A percentile compares a stretch with the other conserved stretches of the same genome.
These are phyloP conservation scores for Lentinula sp. DNA, from an alignment of 768 basidiomycete species.

Conservation along the genomic window DNA sequence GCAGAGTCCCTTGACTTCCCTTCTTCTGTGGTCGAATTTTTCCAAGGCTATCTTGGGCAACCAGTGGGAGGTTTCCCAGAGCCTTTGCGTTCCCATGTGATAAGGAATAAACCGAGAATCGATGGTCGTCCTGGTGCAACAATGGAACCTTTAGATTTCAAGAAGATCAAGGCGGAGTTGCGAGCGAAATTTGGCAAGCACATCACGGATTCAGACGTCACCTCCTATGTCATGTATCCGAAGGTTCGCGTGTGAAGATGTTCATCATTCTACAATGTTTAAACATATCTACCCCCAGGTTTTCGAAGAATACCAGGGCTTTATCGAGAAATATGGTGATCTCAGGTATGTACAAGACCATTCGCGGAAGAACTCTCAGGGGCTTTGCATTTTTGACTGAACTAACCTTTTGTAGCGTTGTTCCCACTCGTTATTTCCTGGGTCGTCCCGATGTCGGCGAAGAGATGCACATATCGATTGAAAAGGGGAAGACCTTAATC, in stretches of 20 bases:
- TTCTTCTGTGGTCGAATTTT: slow-evolving; percentile 94
- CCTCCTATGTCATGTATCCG: slow-evolving; percentile 97
- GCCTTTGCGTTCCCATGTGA: slow-evolving; percentile 85
- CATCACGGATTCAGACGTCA: slow-evolving; percentile 90
- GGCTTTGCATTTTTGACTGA: slow-evolving; percentile 1
- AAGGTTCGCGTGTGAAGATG: slow-evolving; percentile 46
- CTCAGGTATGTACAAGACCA: slow-evolving; percentile 57
- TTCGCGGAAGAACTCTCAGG: slow-evolving; percentile 4
- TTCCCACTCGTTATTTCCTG: slow-evolving; percentile 97
- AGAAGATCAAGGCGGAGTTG: slow-evolving; percentile 90
- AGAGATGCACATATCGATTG: slow-evolving; percentile 95
- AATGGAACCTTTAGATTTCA: slow-evolving; percentile 90
- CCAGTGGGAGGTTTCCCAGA: slow-evolving; percentile 99
- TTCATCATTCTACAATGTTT: not conserved
- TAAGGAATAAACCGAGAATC: slow-evolving; percentile 90
- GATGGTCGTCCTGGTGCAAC: slow-evolving; percentile 88
- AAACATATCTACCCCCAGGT: slow-evolving; percentile 42
- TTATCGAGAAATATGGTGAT: slow-evolving; percentile 94
- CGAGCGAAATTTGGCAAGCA: slow-evolving; percentile 93
- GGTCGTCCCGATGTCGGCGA: slow-evolving; percentile 87
- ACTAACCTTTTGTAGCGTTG: slow-evolving; percentile 47
- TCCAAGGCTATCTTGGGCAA: slow-evolving; percentile 98
- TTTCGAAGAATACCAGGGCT: slow-evolving; percentile 95
- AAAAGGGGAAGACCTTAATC: slow-evolving; percentile 95
- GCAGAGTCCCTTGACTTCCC: slow-evolving; percentile 96